Evolutionary conservation across 805 yeast genomes (phyloP), one percentile per base, ranked within the genome.

Genomic region (Blastobotrys mokoenaii): DNA sequence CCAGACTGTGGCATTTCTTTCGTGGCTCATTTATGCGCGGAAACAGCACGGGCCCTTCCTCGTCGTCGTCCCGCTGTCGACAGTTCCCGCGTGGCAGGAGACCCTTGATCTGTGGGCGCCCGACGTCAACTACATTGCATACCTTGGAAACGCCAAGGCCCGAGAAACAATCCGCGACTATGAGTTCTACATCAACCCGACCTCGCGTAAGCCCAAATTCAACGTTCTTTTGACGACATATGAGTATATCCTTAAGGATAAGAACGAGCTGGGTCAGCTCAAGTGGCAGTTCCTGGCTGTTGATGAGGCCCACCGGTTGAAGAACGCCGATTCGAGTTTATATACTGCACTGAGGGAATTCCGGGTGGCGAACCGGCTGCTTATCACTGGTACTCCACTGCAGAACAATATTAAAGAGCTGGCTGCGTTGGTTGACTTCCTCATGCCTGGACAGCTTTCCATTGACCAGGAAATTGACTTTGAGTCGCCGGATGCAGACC

Each of bases 1-100:
- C 12, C 98, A 93, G 66, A 93, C 97, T 0, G 96, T 93, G 11
- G 76, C 96, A 2, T 93, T 93, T 59, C 70, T 93, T 51, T 84
- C 96, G 39, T 93, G 98, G 97, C 73, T 93, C 42, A 79, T 93
- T 34, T 93, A 84, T 63, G 94, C 97, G 3, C 79, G 98, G 62
- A 78, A 96, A 65, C 98, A 93, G 61, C 85, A 89, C 64, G 99
- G 99, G 6, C 98, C 99, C 2, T 97, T 90, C 64, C 61, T 93
- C 38, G 93, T 93, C 15, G 98, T 93, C 27, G 98, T 93, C 6
- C 99, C 99, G 0, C 69, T 93, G 46, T 84, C 96, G 1, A 93
- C 99, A 0, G 80, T 93, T 45, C 96, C 97, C 2, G 95, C 98
- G 0, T 93, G 99, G 99, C 97, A 93, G 67, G 98, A 93, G 61